Conservation (phyloP, 192 early-diverging fungal genomes). For the Umbelopsis sp. region DNA sequence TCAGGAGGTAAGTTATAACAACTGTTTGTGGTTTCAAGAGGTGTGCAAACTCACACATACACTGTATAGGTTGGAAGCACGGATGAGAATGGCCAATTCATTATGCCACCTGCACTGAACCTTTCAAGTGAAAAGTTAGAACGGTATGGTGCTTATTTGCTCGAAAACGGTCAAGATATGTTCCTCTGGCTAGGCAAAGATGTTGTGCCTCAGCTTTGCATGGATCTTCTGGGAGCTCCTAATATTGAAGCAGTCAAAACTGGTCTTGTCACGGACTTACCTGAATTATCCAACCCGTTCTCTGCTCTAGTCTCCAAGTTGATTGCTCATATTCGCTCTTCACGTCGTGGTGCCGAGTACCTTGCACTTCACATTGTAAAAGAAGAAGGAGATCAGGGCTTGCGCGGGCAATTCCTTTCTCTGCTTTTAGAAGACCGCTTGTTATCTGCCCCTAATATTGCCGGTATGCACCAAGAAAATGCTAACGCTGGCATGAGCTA, state of each 20-base stretch:
- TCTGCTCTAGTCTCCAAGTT: slow-evolving; percentile 61
- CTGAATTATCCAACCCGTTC: slow-evolving; percentile 57
- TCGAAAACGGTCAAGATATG: slow-evolving; percentile 72
- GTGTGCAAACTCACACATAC: not conserved
- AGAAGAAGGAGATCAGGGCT: slow-evolving; percentile 77
- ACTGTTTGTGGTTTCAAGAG: too few relatives aligned
- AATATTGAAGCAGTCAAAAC: slow-evolving; percentile 62
- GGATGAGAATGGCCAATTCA: slow-evolving; percentile 58
- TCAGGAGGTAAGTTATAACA: slow-evolving; percentile 39
- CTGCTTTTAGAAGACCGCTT: slow-evolving; percentile 73
- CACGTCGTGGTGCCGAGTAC: slow-evolving; percentile 56
- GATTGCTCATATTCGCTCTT: slow-evolving; percentile 58
- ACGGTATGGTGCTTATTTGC: slow-evolving; percentile 72
- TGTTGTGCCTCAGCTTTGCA: slow-evolving; percentile 57
- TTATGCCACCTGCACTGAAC: slow-evolving; percentile 72
- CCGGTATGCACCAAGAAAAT: slow-evolving; percentile 29
- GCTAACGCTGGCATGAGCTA: slow-evolving; percentile 38
- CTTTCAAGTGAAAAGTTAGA: slow-evolving; percentile 77
- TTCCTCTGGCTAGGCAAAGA: slow-evolving; percentile 80
- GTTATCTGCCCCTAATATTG: slow-evolving; percentile 27
- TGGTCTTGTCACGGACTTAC: slow-evolving; percentile 59
- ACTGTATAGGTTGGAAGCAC: slow-evolving; percentile 45
- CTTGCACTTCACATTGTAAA: slow-evolving; percentile 72
- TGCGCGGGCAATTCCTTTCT: slow-evolving; percentile 69
- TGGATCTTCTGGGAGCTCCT: slow-evolving; percentile 63